Base-by-base conservation (phyloP, 208 protist genomes). In the Trypanosoma platydactyli region DNA sequence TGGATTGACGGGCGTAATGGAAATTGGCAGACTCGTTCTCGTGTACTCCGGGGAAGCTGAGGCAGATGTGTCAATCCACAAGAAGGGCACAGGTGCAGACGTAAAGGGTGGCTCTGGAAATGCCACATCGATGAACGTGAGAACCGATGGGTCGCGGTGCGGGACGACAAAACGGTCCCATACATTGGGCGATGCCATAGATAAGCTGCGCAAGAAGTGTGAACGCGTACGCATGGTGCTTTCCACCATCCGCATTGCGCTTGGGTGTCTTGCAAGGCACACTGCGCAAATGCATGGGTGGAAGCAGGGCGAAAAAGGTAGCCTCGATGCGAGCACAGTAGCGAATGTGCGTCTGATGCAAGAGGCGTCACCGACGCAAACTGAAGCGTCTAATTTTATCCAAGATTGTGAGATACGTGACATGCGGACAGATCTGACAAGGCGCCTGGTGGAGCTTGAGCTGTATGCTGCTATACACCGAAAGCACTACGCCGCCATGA, bases 361-460 rank as follows among this genome's bases (percentile, higher is more conserved):
- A 45, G 60, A 25, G 5, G 16, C 25, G 27, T n/a, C 62, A 18
- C 44, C 44, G 15, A 42, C 24, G 22, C 24, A 40, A 22, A 30
- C 56, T n/a, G 42, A 62, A 53, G 30, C 57, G 30, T 3, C 18
- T 59, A 40, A 35, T 59, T 25, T 53, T 68, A 20, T 44, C 57
- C 62, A 40, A 49, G 64, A 75, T 41, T 61, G 64, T 12, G 61
- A 69, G 20, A 68, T 86, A 18, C 75, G 83, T 25, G 89, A 94
- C 67, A 77, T 67, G 18, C 59, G 85, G 30, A 92, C 89, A 18
- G 83, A 88, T 54, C 76, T 92, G 38, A 91, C 82, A 24, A 68
- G 76, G n/a, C 46, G 64, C 22, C 67, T 73, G 67, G 65, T 91
- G 16, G 56, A 81, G 57, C 70, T 92, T 46, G 80, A 80, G 45